Evolutionary conservation across 2,329 filamentous ascomycete genomes (phyloP), one percentile per base, ranked within the genome.

Genomic region (Pseudogymnoascus verrucosus): DNA sequence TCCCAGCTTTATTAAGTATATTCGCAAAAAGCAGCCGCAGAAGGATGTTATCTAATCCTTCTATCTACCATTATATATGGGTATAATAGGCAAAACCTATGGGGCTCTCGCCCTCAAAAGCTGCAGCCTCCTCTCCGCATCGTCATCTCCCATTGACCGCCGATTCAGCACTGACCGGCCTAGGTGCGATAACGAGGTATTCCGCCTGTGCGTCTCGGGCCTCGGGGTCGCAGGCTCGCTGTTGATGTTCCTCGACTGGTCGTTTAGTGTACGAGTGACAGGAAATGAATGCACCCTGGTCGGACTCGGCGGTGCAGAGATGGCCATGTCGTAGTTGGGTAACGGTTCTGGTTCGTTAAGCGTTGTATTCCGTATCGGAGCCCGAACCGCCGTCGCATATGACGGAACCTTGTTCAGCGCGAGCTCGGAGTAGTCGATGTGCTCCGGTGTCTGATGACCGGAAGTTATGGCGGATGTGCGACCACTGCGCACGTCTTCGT

Each of bases 381-480:
- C 84, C 67, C 84, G 84, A 26, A 91, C 84, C 0, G 89, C 89
- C 1, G 89, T 92, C 14, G 83, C 82, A 73, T 93, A 93, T 64
- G 89, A 92, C 1, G 89, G 89, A 1, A 93, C 89, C 67, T 89
- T 89, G 72, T 81, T 89, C 44, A 92, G 77, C 14, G 19, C 5
- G 21, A 61, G 34, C 11, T 61, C 59, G 16, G 80, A 77, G 42
- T 79, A 78, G 63, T 87, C 82, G 60, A 80, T 69, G 66, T 86
- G 82, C 68, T 86, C 81, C 3, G 81, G 80, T 6, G 84, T 85
- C 66, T 80, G 79, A 63, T 80, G 77, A 4, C 80, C 80, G 14
- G 82, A 83, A 4, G 72, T 73, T 31, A 72, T 66, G 61, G 42
- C 68, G 36, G 65, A 68, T 65, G 76, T 78, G 69, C 81, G 85